A percentile compares a stretch with the other conserved stretches of the same genome.
These are phyloP conservation scores for Puccinia hordei DNA, from an alignment of 1,284 basidiomycete genomes.

Conservation along the genomic window DNA sequence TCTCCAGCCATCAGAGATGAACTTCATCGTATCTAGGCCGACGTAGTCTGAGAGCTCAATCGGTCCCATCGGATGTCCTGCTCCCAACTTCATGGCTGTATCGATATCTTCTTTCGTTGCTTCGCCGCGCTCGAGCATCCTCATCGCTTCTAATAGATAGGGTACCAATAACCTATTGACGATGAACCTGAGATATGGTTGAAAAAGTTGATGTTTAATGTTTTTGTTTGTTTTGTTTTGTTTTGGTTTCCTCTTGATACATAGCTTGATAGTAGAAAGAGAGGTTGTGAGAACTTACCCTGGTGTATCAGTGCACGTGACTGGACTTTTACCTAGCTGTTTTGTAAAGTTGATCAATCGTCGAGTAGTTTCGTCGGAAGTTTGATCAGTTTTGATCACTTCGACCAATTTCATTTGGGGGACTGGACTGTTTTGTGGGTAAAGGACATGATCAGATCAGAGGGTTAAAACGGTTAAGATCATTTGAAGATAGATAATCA, in stretches of 20 bases:
- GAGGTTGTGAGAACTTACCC: constrained; percentile 56
- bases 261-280: not conserved
- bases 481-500: constrained; percentile 28
- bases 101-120: constrained; percentile 66
- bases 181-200: constrained; percentile 60
- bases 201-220: not conserved
- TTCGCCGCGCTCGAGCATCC: constrained; percentile 66
- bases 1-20: constrained; percentile 65
- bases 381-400: constrained; percentile 63
- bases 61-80: constrained; percentile 63
- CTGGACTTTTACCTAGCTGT: constrained; percentile 64
- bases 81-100: constrained; percentile 67
- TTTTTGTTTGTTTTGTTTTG: too few species aligned
- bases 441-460: not conserved
- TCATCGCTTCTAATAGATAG: constrained; percentile 62
- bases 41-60: constrained; percentile 66
- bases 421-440: constrained; percentile 57
- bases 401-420: constrained; percentile 67
- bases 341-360: constrained; percentile 63
- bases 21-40: constrained; percentile 62
- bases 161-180: constrained; percentile 63
- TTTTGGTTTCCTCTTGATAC: too few species aligned
- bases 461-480: constrained; percentile 8
- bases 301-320: constrained; percentile 65
- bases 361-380: constrained; percentile 62